Evolutionary conservation across 768 basidiomycete genomes (phyloP).

Genomic region (Chiua virens): DNA sequence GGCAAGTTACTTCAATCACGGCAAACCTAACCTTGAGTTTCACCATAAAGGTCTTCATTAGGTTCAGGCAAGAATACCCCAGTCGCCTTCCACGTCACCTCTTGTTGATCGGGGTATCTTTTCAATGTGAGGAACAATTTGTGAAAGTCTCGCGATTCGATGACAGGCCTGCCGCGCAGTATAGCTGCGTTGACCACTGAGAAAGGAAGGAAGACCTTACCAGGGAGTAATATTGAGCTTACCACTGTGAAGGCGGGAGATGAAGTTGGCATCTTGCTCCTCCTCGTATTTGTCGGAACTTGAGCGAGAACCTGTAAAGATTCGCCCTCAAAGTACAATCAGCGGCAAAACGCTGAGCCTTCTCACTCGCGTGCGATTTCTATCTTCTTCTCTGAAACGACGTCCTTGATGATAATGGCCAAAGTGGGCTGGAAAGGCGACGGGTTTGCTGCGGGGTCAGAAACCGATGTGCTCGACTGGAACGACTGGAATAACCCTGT

Average conservation of each 20-base stretch:
- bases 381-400: constrained; percentile 54
- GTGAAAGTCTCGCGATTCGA: constrained; percentile 61
- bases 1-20: neutral
- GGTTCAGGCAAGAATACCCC: constrained; percentile 54
- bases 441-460: constrained; percentile 59
- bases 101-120: constrained; percentile 46
- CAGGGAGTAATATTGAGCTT: constrained; percentile 58
- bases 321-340: neutral
- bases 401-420: constrained; percentile 68
- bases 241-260: constrained; percentile 55
- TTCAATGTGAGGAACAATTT: constrained; percentile 48
- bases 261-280: constrained; percentile 62
- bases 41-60: constrained; percentile 63
- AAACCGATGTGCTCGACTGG: constrained; percentile 52
- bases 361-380: constrained; percentile 61
- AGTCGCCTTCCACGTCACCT: constrained; percentile 47
- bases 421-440: constrained; percentile 58
- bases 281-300: constrained; percentile 56
- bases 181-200: neutral
- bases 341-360: too few relatives aligned
- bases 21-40: constrained; percentile 57
- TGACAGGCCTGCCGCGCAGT: constrained; percentile 43
- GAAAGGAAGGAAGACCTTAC: constrained; percentile 25
- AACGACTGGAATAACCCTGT: constrained; percentile 61
- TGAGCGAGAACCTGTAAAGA: constrained; percentile 51